Conservation (phyloP, 2,329 filamentous ascomycete genomes). For the Didymella exigua region DNA sequence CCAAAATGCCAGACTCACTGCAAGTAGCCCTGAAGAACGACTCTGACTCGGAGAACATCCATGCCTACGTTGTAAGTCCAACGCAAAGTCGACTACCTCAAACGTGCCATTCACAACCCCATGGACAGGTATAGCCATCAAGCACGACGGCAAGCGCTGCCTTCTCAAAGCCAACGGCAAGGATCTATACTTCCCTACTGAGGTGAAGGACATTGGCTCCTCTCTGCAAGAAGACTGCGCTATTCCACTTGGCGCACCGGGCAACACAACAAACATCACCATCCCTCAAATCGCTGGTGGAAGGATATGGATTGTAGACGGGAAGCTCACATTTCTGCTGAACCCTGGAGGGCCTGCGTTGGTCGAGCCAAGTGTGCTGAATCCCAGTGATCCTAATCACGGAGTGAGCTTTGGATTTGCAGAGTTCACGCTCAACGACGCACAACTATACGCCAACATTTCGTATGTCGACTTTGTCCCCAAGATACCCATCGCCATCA, state of each 20-base stretch:
- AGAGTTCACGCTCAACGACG: conserved; percentile 11
- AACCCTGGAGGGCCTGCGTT: conserved; percentile 14
- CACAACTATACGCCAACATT: conserved; percentile 13
- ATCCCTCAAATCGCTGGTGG: conserved; percentile 15
- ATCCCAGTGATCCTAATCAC: conserved; percentile 13
- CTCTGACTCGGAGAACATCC: conserved; percentile 8
- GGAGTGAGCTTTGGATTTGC: conserved; percentile 13
- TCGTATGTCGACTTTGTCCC: conserved; percentile 14
- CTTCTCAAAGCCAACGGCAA: conserved; percentile 11
- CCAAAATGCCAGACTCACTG: conserved; percentile 12
- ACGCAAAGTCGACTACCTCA: not conserved
- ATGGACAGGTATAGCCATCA: conserved; percentile 12
- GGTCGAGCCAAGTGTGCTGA: conserved; percentile 12
- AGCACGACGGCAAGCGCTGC: conserved; percentile 13
- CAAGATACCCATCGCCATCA: conserved; percentile 10
- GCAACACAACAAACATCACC: conserved; percentile 11
- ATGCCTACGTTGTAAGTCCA: conserved; percentile 12
- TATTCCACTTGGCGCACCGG: conserved; percentile 9
- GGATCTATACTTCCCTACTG: conserved; percentile 12
- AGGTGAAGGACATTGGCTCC: conserved; percentile 16
- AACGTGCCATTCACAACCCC: not conserved
- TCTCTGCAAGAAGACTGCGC: conserved; percentile 15
- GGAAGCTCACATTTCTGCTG: conserved; percentile 10
- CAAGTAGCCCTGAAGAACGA: conserved; percentile 15
- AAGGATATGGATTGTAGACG: conserved; percentile 11